phyloP scores from a whole-genome alignment of 2,329 filamentous ascomycete genomes.

The Trichophyton schoenleinii region DNA sequence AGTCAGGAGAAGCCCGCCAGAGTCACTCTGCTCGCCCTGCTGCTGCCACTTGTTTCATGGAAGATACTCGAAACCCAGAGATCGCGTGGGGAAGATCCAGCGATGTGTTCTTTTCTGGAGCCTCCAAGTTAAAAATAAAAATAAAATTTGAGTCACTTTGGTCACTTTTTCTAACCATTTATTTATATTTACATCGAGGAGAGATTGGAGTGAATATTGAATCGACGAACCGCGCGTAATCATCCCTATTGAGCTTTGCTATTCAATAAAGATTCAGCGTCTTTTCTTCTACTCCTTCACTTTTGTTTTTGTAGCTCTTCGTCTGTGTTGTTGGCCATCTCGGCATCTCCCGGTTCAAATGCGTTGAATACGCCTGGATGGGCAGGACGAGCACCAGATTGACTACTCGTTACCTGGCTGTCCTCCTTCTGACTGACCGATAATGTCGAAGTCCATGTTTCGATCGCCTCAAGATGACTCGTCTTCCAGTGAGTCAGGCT shows the following conservation, averaged over 20 bases:
- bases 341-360: background rate
- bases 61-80: conserved; percentile 11
- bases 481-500: background rate
- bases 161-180: background rate
- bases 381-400: background rate
- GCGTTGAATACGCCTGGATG: background rate
- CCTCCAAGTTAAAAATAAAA: background rate
- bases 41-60: conserved; percentile 6
- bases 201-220: background rate
- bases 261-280: background rate
- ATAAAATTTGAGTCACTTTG: background rate
- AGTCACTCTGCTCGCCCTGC: background rate
- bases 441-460: conserved; percentile 29
- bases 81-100: background rate
- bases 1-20: background rate
- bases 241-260: background rate
- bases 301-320: background rate
- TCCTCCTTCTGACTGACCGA: background rate
- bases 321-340: background rate
- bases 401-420: conserved; percentile 5
- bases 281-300: background rate
- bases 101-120: conserved; percentile 1
- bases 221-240: background rate
- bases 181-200: background rate
- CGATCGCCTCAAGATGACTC: conserved; percentile 26